Percentiles rank a stretch among this genome's conserved stretches.
Conservation (phyloP, 2,329 filamentous ascomycete species). For the Calonectria henricotiae region DNA sequence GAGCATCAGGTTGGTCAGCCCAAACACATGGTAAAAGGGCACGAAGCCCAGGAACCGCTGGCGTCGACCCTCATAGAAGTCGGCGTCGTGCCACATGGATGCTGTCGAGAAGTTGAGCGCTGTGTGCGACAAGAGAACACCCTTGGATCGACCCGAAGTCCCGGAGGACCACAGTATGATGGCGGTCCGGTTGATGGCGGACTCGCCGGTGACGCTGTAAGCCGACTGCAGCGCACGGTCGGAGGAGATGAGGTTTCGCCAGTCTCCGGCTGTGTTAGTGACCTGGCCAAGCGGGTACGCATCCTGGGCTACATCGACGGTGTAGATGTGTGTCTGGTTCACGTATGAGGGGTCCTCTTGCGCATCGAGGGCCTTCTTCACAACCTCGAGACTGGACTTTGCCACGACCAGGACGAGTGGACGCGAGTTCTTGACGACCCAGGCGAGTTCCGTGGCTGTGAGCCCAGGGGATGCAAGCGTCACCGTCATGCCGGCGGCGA, state of each 20-base stretch:
- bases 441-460: conserved; percentile 60
- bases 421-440: conserved; percentile 62
- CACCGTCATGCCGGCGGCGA: conserved; percentile 61
- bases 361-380: conserved; percentile 56
- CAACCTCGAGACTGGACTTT: conserved; percentile 53
- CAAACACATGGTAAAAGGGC: conserved; percentile 80
- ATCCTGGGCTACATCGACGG: conserved; percentile 61
- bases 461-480: conserved; percentile 61
- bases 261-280: conserved; percentile 62
- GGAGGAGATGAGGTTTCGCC: conserved; percentile 74
- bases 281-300: conserved; percentile 53
- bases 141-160: conserved; percentile 83
- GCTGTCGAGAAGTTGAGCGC: conserved; percentile 75
- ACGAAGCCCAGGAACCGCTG: conserved; percentile 74
- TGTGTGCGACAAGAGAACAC: conserved; percentile 80
- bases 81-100: conserved; percentile 67
- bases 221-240: conserved; percentile 63
- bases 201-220: conserved; percentile 57
- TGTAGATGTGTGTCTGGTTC: conserved; percentile 73
- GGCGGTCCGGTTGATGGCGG: conserved; percentile 71
- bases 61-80: conserved; percentile 59
- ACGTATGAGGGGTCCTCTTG: conserved; percentile 57
- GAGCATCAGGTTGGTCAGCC: conserved; percentile 72
- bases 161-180: conserved; percentile 69
- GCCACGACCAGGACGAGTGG: conserved; percentile 60